phyloP scores from a whole-genome alignment of 305 asterid species.

The Vinca major region DNA sequence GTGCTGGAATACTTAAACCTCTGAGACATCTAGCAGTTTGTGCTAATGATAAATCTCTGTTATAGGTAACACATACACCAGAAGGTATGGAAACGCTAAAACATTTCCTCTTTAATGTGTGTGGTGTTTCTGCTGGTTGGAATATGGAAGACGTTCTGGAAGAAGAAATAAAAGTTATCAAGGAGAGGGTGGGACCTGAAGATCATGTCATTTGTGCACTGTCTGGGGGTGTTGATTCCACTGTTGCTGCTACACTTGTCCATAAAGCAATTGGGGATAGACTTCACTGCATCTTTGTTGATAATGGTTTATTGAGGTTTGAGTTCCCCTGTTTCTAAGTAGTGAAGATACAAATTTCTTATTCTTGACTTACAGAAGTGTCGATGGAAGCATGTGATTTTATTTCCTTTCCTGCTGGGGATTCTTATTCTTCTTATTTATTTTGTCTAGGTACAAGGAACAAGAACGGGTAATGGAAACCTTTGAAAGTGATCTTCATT shows the following conservation, averaged over 20 bases:
- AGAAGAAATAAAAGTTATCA: slow-evolving; percentile 62
- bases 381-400: not conserved
- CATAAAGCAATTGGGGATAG: slow-evolving; percentile 92
- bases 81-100: slow-evolving; percentile 83
- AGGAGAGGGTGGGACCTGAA: slow-evolving; percentile 50
- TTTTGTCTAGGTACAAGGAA: slow-evolving; percentile 50
- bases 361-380: not conserved
- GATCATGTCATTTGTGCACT: slow-evolving; percentile 91
- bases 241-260: slow-evolving; percentile 95
- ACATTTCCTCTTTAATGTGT: slow-evolving; percentile 62
- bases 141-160: slow-evolving; percentile 75
- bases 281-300: slow-evolving; percentile 91
- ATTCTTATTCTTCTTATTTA: not conserved
- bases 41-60: not conserved
- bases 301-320: slow-evolving; percentile 85
- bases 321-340: slow-evolving; percentile 1
- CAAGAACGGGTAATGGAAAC: slow-evolving; percentile 85
- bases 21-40: not conserved
- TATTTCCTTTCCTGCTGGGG: not conserved
- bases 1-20: not conserved
- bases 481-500: slow-evolving; percentile 74
- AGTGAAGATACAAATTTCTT: not conserved
- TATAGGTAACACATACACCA: slow-evolving; percentile 85
- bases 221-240: slow-evolving; percentile 96
- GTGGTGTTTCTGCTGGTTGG: slow-evolving; percentile 74